Percentiles rank a stretch among this genome's conserved stretches.
Evolutionary conservation across 2,329 filamentous ascomycete genomes (phyloP).

Genomic region (Aspergillus sp.): DNA sequence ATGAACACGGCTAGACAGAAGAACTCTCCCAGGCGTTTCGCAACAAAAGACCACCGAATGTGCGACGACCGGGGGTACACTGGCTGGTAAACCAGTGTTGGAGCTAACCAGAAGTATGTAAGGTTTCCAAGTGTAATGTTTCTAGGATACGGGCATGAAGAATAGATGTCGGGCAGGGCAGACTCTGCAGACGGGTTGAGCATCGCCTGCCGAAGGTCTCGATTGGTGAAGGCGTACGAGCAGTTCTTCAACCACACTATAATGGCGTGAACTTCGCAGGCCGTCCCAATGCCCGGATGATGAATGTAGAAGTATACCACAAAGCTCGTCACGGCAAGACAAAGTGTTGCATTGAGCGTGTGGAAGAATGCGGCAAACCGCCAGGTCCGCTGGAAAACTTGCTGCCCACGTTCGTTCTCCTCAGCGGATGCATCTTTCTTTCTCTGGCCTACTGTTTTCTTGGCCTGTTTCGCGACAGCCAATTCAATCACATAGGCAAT

Average conservation of each 20-base stretch:
- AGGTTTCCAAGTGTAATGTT: constrained; percentile 88
- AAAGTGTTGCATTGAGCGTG: constrained; percentile 73
- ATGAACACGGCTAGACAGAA: constrained; percentile 77
- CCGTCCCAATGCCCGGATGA: constrained; percentile 86
- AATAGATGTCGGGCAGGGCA: constrained; percentile 73
- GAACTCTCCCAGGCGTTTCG: constrained; percentile 73
- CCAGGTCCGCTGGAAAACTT: constrained; percentile 68
- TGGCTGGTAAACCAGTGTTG: constrained; percentile 92
- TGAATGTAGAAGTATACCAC: constrained; percentile 87
- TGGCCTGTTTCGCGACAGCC: constrained; percentile 71
- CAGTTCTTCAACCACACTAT: constrained; percentile 95
- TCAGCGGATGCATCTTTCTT: constrained; percentile 51
- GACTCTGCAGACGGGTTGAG: constrained; percentile 66
- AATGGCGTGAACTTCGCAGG: constrained; percentile 85
- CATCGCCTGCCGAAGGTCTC: constrained; percentile 85
- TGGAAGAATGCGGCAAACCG: constrained; percentile 72
- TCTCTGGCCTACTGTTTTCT: constrained; percentile 55
- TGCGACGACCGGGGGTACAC: constrained; percentile 79
- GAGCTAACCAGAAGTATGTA: constrained; percentile 96
- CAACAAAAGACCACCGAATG: constrained; percentile 82
- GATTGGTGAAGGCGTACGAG: constrained; percentile 93
- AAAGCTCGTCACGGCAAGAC: constrained; percentile 70
- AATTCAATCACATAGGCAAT: constrained; percentile 85
- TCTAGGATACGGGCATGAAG: constrained; percentile 73
- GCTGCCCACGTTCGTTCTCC: constrained; percentile 53